phyloP scores from a whole-genome alignment of 148 eudicot genomes.

The Mesembryanthemum crystallinum region DNA sequence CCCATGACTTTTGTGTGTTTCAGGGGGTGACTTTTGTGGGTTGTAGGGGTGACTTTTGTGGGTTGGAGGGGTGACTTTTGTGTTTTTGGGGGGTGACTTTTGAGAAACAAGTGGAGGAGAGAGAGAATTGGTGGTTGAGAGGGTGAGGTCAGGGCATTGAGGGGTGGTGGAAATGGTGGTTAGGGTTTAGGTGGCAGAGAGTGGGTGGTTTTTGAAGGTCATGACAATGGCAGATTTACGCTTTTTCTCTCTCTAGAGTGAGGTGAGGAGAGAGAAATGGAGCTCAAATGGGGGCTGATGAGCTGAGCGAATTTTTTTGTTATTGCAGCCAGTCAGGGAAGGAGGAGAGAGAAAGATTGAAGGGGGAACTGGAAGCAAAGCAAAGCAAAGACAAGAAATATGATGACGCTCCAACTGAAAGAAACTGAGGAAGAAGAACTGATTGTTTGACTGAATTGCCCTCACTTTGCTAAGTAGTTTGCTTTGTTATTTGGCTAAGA shows the following conservation, averaged over 20 bases:
- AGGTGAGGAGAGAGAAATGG: not conserved
- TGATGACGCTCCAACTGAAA: no score
- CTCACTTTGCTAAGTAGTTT: no score
- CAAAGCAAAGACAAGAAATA: not conserved
- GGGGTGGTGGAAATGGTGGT: not conserved
- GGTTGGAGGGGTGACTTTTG: no score
- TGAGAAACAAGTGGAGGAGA: not conserved
- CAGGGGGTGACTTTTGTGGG: no score
- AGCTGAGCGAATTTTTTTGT: not conserved
- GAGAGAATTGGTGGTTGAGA: conserved; percentile 4
- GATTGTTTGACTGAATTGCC: no score
- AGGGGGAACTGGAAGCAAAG: not conserved
- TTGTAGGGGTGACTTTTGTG: no score
- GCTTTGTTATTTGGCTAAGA: no score
- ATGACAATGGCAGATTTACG: conserved; percentile 12
- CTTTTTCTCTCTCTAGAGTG: not conserved
- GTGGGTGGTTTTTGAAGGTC: not conserved
- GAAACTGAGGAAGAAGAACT: no score
- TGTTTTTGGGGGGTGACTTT: not conserved
- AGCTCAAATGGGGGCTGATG: no score
- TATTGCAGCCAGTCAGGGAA: not conserved
- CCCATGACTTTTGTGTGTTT: no score
- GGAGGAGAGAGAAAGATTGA: not conserved
- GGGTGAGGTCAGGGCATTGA: no score
- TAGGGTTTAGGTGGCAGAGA: conserved; percentile 2